phyloP scores from a whole-genome alignment of 2,329 filamentous ascomycete species.

The Torrubiella hemipterigena region DNA sequence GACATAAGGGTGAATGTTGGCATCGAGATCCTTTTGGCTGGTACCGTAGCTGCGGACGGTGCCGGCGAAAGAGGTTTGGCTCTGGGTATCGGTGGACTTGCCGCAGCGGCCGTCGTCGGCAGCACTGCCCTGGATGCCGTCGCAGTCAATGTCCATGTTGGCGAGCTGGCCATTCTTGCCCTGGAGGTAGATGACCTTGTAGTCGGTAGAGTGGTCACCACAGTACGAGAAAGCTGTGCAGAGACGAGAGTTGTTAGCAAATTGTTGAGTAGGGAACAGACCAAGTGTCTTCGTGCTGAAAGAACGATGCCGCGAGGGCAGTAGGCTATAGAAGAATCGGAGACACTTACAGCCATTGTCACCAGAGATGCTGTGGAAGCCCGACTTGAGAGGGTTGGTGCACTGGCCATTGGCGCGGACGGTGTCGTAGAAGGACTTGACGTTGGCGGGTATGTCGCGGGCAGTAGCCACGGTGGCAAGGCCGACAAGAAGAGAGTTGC shows the following conservation, averaged over 20 bases:
- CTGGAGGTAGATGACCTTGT: constrained; percentile 35
- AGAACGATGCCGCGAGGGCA: not conserved
- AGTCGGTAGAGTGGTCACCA: constrained; percentile 27
- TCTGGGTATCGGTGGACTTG: constrained; percentile 29
- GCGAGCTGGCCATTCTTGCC: constrained; percentile 26
- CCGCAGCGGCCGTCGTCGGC: constrained; percentile 32
- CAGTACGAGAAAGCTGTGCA: constrained; percentile 28
- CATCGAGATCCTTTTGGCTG: constrained; percentile 23
- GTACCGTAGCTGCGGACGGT: constrained; percentile 23
- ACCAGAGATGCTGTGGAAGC: constrained; percentile 26
- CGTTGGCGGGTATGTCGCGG: constrained; percentile 27
- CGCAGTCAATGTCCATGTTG: constrained; percentile 49
- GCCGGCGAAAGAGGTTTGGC: constrained; percentile 33
- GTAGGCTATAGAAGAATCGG: not conserved
- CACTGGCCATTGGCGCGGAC: constrained; percentile 25
- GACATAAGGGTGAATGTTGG: constrained; percentile 34
- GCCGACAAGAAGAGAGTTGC: constrained; percentile 12
- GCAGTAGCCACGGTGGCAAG: constrained; percentile 11
- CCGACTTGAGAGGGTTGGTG: constrained; percentile 21
- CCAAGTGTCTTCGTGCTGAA: not conserved
- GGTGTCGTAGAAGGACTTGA: constrained; percentile 26
- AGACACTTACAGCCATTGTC: constrained; percentile 20
- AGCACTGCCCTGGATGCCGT: constrained; percentile 31
- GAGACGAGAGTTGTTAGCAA: not conserved
- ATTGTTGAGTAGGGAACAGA: not conserved